Conservation (phyloP, 2,329 filamentous ascomycete species). For the Aspergillus sp. region DNA sequence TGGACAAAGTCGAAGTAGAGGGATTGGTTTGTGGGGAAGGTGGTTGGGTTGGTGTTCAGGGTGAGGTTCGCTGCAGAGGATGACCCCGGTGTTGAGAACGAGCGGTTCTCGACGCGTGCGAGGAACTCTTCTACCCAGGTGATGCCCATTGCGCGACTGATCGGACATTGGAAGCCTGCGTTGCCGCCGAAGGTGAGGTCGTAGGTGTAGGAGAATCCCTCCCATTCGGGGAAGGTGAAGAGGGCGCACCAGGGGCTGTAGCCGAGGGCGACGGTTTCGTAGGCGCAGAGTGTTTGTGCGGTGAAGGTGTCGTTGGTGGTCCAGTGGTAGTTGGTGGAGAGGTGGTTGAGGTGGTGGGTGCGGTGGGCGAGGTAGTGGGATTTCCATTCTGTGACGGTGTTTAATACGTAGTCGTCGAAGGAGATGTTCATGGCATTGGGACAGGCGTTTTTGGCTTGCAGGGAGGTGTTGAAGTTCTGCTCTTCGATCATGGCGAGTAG, state of each 20-base stretch:
- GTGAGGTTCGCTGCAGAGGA: slow-evolving; percentile 50
- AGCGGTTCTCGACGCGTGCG: slow-evolving; percentile 57
- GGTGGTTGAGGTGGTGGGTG: slow-evolving; percentile 58
- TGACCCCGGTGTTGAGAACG: slow-evolving; percentile 23
- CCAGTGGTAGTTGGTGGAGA: slow-evolving; percentile 64
- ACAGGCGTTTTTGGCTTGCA: slow-evolving; percentile 19
- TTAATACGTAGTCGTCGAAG: background rate
- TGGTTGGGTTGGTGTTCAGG: slow-evolving; percentile 57
- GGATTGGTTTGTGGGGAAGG: slow-evolving; percentile 72
- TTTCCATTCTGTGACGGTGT: slow-evolving; percentile 57
- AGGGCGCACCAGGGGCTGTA: slow-evolving; percentile 73
- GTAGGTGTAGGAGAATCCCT: slow-evolving; percentile 69
- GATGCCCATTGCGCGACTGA: slow-evolving; percentile 70
- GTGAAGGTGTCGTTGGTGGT: slow-evolving; percentile 64
- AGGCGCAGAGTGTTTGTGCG: slow-evolving; percentile 72
- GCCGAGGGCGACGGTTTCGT: slow-evolving; percentile 75
- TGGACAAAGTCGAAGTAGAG: slow-evolving; percentile 79
- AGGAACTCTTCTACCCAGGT: slow-evolving; percentile 73
- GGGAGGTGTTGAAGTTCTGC: slow-evolving; percentile 39
- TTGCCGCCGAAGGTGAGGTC: slow-evolving; percentile 67
- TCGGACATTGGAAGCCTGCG: slow-evolving; percentile 64
- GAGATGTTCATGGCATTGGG: slow-evolving; percentile 1
- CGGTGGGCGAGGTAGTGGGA: slow-evolving; percentile 66
- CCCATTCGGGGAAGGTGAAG: slow-evolving; percentile 75
- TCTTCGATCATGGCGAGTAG: slow-evolving; percentile 74